Percentiles rank a stretch among this genome's conserved stretches.
These are phyloP conservation scores for Leavenworthia alabamica DNA, from an alignment of 345 rosid species.

Conservation along the genomic window DNA sequence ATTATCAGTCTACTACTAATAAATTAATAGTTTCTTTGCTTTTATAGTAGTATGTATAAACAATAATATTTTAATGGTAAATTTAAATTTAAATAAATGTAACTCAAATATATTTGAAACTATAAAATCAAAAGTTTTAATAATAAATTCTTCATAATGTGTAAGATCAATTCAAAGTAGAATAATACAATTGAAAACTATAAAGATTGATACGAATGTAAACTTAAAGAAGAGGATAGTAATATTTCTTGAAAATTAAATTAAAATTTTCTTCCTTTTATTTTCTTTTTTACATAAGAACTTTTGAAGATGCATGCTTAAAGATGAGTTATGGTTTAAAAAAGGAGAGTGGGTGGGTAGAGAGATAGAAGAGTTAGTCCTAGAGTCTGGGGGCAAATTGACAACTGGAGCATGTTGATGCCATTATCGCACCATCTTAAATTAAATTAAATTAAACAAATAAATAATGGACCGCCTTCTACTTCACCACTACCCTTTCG, in stretches of 20 bases:
- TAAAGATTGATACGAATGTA: neutral
- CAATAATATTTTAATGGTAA: neutral
- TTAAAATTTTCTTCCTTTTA: neutral
- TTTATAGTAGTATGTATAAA: neutral
- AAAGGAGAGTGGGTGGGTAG: slow-evolving; percentile 19
- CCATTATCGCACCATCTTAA: slow-evolving; percentile 28
- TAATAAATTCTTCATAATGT: neutral
- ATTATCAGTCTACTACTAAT: neutral
- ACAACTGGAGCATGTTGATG: slow-evolving; percentile 32
- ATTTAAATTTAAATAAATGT: neutral
- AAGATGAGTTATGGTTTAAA: slow-evolving; percentile 1
- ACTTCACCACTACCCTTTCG: slow-evolving; percentile 29
- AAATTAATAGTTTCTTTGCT: neutral
- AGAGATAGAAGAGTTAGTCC: slow-evolving; percentile 14
- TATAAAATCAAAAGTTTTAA: neutral
- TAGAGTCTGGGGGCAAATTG: slow-evolving; percentile 31
- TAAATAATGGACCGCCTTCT: slow-evolving; percentile 22
- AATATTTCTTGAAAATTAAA: neutral
- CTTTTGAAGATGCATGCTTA: slow-evolving; percentile 26
- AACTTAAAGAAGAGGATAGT: neutral
- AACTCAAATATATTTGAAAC: neutral
- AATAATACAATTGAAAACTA: neutral
- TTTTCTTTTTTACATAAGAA: neutral
- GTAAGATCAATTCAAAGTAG: neutral
- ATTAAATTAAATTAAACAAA: neutral